phyloP scores from a whole-genome alignment of 257 asterid species.

The Solanum piurae region DNA sequence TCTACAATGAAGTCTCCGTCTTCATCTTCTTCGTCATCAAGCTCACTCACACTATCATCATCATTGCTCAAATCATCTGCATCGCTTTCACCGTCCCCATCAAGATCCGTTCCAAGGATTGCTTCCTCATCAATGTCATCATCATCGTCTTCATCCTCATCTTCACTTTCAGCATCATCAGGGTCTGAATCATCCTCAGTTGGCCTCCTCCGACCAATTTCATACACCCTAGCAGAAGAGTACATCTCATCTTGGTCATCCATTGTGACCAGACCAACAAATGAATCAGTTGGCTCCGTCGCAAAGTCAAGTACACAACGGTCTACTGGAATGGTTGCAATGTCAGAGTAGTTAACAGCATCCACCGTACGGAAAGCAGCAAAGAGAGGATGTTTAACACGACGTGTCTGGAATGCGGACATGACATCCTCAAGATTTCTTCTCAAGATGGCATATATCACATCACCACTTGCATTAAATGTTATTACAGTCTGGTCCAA shows the following conservation, averaged over 20 bases:
- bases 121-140: conserved; percentile 48
- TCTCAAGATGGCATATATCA: conserved; percentile 80
- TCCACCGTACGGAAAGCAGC: conserved; percentile 94
- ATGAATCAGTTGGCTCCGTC: conserved; percentile 86
- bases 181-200: conserved; percentile 97
- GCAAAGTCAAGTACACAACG: conserved; percentile 95
- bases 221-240: conserved; percentile 86
- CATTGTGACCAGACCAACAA: conserved; percentile 83
- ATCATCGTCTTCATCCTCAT: conserved; percentile 67
- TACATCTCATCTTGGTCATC: conserved; percentile 96
- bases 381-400: conserved; percentile 88
- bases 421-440: conserved; percentile 90
- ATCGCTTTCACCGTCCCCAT: conserved; percentile 63
- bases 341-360: conserved; percentile 85
- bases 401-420: conserved; percentile 68
- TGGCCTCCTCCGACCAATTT: conserved; percentile 85
- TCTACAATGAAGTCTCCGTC: conserved; percentile 70
- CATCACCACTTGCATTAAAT: conserved; percentile 85
- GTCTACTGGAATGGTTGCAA: conserved; percentile 83
- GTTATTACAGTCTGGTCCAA: conserved; percentile 79
- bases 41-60: conserved; percentile 47
- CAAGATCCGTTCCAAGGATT: conserved; percentile 46
- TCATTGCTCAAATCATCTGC: conserved; percentile 63
- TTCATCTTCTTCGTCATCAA: conserved; percentile 77
- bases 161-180: conserved; percentile 90